Base-by-base conservation (phyloP, 1,139 yeast species). In the Yamadazyma pseudoaaseri region DNA sequence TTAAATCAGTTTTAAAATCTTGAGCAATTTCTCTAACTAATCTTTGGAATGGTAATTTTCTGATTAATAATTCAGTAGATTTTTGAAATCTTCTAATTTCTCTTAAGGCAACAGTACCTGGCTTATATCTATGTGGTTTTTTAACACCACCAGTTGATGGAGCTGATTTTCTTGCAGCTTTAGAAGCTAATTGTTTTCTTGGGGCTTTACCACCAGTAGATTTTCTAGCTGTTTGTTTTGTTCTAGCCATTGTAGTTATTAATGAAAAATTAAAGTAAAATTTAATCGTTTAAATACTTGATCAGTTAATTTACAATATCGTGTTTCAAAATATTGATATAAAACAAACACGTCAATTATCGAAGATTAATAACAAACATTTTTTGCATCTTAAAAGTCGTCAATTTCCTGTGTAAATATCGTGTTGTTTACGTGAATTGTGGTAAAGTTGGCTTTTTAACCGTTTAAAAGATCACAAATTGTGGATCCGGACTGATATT, bases 111-210 rank as follows among this genome's bases (percentile, higher is more conserved):
- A 90, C 97, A 63, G 97, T 90, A 89, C 97, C 97, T 70, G 97
- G 97, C 92, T 89, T 90, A 78, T 89, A 90, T 85, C 97, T 87
- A 87, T 90, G 97, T 54, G 97, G 97, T 80, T 90, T 90, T 90
- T 90, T 90, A 67, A 90, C 97, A 82, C 97, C 97, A 68, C 97
- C 97, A 50, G 96, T 81, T 49, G 96, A 77, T 76, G 95, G 92
- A 43, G 97, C 97, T 39, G 97, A 89, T 75, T 90, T 90, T 81
- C 97, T 85, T 56, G 97, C 97, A 58, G 96, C 97, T 85, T 90
- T 90, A 54, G 97, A 89, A 60, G 97, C 97, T 63, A 90, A 81
- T 76, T 89, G 96, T 78, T 90, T 90, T 84, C 97, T 86, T 79
- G 97, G 97, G 49, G 97, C 97, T 73, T 90, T 90, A 76, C 97